Conservation (phyloP, 176 grass and related monocot species). For the Paspalum notatum region DNA sequence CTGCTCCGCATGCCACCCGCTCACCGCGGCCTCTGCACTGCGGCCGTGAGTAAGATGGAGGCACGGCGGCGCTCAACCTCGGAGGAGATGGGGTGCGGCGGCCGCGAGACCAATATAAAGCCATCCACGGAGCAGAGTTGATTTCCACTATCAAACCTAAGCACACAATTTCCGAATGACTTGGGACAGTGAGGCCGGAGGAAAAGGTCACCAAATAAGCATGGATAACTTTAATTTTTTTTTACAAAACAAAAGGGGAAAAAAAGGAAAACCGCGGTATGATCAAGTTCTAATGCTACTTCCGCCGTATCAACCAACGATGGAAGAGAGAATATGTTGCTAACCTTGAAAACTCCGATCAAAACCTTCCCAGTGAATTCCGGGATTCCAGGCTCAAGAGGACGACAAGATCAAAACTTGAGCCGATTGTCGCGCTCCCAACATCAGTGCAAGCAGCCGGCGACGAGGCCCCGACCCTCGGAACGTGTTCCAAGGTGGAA, state of each 20-base stretch:
- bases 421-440: background rate
- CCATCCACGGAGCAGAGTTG: background rate
- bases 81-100: no score
- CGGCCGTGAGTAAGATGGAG: no score
- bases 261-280: background rate
- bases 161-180: background rate
- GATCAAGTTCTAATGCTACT: background rate
- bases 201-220: background rate
- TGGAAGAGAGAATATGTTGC: background rate
- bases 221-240: background rate
- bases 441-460: conserved; percentile 7
- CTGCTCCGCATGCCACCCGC: no score
- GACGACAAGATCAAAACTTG: conserved; percentile 18
- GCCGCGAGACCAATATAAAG: background rate
- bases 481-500: background rate
- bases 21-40: no score
- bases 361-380: background rate
- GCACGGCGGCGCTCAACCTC: no score
- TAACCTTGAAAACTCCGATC: conserved; percentile 10
- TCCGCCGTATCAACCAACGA: background rate
- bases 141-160: background rate
- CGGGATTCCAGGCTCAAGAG: conserved; percentile 12
- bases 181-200: background rate
- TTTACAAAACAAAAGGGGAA: background rate
- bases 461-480: background rate